Conservation (phyloP, 2,329 filamentous ascomycete species). For the Cordyceps cateniannulata region DNA sequence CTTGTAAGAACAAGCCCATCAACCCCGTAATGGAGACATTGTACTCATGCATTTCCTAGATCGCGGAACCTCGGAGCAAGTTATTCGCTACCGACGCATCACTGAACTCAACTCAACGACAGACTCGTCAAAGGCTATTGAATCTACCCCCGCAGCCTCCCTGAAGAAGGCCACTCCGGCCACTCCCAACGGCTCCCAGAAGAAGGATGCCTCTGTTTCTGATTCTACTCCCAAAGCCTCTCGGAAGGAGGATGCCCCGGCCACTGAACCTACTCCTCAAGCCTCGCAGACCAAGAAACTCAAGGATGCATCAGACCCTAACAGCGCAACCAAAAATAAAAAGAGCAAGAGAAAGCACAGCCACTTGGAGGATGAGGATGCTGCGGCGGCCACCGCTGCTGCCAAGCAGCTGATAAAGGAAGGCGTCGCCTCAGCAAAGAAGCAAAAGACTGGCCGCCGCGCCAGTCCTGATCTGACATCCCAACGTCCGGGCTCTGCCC, state of each 20-base stretch:
- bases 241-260: slow-evolving; percentile 28
- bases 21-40: too few species aligned
- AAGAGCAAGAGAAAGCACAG: slow-evolving; percentile 29
- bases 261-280: too few species aligned
- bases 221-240: slow-evolving; percentile 16
- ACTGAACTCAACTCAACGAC: slow-evolving; percentile 34
- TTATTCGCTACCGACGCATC: slow-evolving; percentile 59
- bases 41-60: slow-evolving; percentile 18
- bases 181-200: slow-evolving; percentile 15
- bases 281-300: too few species aligned
- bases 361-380: slow-evolving; percentile 31
- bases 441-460: slow-evolving; percentile 28
- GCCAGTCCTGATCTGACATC: slow-evolving; percentile 31
- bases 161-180: too few species aligned
- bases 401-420: slow-evolving; percentile 30
- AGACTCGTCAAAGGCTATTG: slow-evolving; percentile 41
- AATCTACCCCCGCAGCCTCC: too few species aligned
- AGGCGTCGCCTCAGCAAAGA: slow-evolving; percentile 35
- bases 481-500: not conserved
- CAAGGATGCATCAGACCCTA: slow-evolving; percentile 17
- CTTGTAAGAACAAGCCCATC: slow-evolving; percentile 33
- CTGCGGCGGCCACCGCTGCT: slow-evolving; percentile 25
- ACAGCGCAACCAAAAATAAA: slow-evolving; percentile 16
- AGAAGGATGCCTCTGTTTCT: slow-evolving; percentile 32
- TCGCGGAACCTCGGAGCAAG: slow-evolving; percentile 44